Percentiles rank a stretch among this genome's conserved stretches.
Conservation (phyloP, 1,284 basidiomycete genomes). For the Microbotryum intermedium region DNA sequence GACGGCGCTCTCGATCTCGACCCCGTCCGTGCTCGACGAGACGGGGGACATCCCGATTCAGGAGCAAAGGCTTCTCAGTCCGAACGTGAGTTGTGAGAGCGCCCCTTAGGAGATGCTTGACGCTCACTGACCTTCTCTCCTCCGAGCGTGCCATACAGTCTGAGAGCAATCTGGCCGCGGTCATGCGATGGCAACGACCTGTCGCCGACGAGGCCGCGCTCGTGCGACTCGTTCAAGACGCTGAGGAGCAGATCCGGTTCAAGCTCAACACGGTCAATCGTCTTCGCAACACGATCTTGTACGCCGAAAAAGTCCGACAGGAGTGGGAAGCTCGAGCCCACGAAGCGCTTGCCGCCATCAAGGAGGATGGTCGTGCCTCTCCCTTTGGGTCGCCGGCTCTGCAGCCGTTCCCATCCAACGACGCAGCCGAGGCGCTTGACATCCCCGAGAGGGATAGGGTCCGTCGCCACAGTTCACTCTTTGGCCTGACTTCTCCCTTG, state of each 20-base stretch:
- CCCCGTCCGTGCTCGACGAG: constrained; percentile 83
- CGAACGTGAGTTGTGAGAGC: constrained; percentile 18
- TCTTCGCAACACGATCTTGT: constrained; percentile 95
- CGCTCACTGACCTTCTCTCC: background rate
- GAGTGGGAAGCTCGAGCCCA: constrained; percentile 92
- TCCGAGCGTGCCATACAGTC: constrained; percentile 41
- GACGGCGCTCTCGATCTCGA: constrained; percentile 69
- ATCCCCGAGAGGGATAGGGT: constrained; percentile 27
- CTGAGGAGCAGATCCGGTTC: constrained; percentile 76
- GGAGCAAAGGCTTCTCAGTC: constrained; percentile 76
- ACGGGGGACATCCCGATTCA: constrained; percentile 70
- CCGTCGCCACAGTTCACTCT: constrained; percentile 28
- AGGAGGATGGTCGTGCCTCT: constrained; percentile 47
- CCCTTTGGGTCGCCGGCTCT: constrained; percentile 42
- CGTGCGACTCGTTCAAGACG: constrained; percentile 70
- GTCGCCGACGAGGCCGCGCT: constrained; percentile 77
- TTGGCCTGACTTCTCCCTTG: constrained; percentile 24
- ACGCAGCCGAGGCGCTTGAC: constrained; percentile 22
- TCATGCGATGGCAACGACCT: constrained; percentile 76
- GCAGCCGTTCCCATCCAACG: constrained; percentile 15
- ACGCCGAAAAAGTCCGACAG: constrained; percentile 91
- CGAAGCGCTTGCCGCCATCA: constrained; percentile 52
- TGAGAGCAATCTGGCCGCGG: constrained; percentile 69
- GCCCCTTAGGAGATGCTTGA: background rate
- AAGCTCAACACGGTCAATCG: constrained; percentile 93